A percentile compares a stretch with the other conserved stretches of the same genome.
Evolutionary conservation across 306 rosid genomes (phyloP).

Genomic region (Nissolia schottii): DNA sequence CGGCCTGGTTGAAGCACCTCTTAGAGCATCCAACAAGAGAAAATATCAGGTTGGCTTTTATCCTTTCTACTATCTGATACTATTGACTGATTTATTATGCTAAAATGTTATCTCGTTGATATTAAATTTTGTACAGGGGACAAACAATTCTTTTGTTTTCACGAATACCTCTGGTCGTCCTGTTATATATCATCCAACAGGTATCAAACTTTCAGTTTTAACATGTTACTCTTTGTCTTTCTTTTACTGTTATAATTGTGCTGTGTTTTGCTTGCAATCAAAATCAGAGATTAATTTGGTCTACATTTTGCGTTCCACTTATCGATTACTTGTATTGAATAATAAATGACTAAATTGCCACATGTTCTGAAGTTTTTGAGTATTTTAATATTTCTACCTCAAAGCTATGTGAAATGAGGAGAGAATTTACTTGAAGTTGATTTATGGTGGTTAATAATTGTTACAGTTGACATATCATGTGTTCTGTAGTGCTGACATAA

Average conservation of each 20-base stretch:
- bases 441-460: neutral
- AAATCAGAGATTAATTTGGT: neutral
- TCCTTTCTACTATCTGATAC: neutral
- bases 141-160: slow-evolving; percentile 82
- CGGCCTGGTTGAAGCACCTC: slow-evolving; percentile 91
- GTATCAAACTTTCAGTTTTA: slow-evolving; percentile 33
- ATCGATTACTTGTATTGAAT: neutral
- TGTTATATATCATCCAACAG: slow-evolving; percentile 77
- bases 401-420: neutral
- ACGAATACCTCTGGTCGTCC: slow-evolving; percentile 66
- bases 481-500: neutral
- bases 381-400: neutral
- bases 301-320: neutral
- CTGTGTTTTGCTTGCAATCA: neutral
- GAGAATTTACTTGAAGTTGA: slow-evolving; percentile 5
- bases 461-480: neutral
- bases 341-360: neutral
- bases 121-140: slow-evolving; percentile 63
- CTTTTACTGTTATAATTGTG: neutral
- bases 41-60: slow-evolving; percentile 67
- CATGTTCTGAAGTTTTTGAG: neutral
- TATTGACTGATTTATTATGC: slow-evolving; percentile 15
- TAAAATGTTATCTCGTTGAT: slow-evolving; percentile 16
- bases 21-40: slow-evolving; percentile 62
- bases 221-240: neutral